Conservation (phyloP, 2,329 filamentous ascomycete species). For the Aspergillus amoenus region DNA sequence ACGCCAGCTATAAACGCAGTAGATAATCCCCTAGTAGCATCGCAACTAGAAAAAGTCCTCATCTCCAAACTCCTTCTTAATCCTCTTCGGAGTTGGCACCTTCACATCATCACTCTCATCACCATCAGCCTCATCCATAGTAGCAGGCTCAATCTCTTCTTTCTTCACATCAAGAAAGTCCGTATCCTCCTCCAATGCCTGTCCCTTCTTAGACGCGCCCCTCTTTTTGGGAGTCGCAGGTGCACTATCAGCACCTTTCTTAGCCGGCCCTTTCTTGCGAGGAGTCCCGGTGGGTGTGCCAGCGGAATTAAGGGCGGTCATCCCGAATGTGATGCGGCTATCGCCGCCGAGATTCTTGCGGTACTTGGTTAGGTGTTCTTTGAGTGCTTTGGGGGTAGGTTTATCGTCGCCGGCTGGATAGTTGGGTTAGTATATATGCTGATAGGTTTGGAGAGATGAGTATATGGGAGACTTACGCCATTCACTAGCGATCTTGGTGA, state of each 20-base stretch:
- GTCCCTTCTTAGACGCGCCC: not conserved
- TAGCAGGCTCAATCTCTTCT: not conserved
- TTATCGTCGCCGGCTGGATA: conserved; percentile 11
- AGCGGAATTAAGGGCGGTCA: not conserved
- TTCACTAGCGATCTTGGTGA: conserved; percentile 3
- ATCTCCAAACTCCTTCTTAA: not conserved
- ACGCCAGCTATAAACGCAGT: not conserved
- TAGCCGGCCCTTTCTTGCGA: not conserved
- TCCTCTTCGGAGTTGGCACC: not conserved
- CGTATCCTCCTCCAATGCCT: too few relatives aligned
- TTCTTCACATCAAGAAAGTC: too few relatives aligned
- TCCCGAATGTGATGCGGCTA: conserved; percentile 9
- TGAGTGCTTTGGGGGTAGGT: conserved; percentile 15
- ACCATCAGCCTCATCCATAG: not conserved
- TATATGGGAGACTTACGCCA: conserved; percentile 7
- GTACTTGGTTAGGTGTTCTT: conserved; percentile 15
- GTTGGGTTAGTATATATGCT: not conserved
- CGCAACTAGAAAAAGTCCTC: not conserved
- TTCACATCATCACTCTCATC: not conserved
- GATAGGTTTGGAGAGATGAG: too few relatives aligned
- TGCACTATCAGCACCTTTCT: not conserved
- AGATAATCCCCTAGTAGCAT: too few relatives aligned
- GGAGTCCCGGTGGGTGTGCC: too few relatives aligned
- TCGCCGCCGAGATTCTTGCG: conserved; percentile 7
- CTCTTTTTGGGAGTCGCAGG: not conserved